These are phyloP conservation scores for Guyanaporus albipodus DNA, from an alignment of 768 basidiomycete species.

Conservation along the genomic window DNA sequence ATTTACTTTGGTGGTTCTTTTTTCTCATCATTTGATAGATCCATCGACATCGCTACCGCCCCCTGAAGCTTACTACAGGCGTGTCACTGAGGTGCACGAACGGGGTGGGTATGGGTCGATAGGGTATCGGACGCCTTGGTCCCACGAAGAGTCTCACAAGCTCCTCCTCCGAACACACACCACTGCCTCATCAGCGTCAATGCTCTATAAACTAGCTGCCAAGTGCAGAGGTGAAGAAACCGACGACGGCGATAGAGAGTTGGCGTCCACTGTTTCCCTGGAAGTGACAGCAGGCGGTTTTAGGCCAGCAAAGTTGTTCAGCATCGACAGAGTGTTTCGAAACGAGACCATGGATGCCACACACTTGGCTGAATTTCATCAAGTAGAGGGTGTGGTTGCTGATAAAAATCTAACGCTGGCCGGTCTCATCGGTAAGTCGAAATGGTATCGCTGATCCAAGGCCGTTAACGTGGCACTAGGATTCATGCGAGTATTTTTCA, in stretches of 20 bases:
- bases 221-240: constrained; percentile 61
- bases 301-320: constrained; percentile 90
- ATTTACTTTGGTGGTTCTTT: background rate
- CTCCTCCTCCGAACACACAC: constrained; percentile 96
- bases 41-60: constrained; percentile 74
- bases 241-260: constrained; percentile 32
- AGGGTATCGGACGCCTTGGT: constrained; percentile 98
- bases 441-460: background rate
- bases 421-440: constrained; percentile 79
- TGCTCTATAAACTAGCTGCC: constrained; percentile 93
- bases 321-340: constrained; percentile 96
- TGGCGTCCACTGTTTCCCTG: constrained; percentile 5
- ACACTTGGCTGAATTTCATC: constrained; percentile 98
- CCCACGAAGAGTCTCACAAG: constrained; percentile 84
- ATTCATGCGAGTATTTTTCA: constrained; percentile 98
- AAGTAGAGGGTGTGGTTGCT: constrained; percentile 99
- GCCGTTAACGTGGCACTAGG: constrained; percentile 42
- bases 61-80: constrained; percentile 77
- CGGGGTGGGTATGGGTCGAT: constrained; percentile 87
- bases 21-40: constrained; percentile 44
- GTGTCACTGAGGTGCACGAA: constrained; percentile 80
- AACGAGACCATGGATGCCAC: constrained; percentile 99
- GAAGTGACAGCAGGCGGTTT: constrained; percentile 60
- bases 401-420: constrained; percentile 90
- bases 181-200: constrained; percentile 88